phyloP scores from a whole-genome alignment of 176 grass and related monocot species.

The Phoenix dactylifera region DNA sequence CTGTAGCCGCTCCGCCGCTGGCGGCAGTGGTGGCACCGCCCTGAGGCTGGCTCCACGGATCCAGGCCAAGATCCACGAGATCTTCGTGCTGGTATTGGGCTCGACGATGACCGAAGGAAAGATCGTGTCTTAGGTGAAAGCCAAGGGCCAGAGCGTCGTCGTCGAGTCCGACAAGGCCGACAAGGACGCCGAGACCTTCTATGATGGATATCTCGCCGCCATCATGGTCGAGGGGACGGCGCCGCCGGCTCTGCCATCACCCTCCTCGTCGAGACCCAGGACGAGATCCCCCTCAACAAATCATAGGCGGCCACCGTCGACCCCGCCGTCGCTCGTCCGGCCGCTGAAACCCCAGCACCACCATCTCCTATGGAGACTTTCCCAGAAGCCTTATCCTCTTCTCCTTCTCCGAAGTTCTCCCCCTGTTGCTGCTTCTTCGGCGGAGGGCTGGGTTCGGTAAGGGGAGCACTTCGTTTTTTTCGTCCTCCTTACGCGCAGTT shows the following conservation, averaged over 20 bases:
- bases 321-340: neutral
- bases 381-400: neutral
- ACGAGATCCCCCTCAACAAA: neutral
- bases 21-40: too few species aligned
- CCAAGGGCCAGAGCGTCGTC: constrained; percentile 93
- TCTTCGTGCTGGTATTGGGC: neutral
- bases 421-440: neutral
- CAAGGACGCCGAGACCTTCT: neutral
- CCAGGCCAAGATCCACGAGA: neutral
- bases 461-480: too few species aligned
- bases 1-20: too few species aligned
- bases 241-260: constrained; percentile 31
- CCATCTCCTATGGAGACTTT: neutral
- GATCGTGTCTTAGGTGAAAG: constrained; percentile 10
- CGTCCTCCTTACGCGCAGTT: too few species aligned
- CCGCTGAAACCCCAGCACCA: neutral
- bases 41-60: too few species aligned
- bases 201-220: neutral
- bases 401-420: neutral
- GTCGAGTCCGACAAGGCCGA: constrained; percentile 99
- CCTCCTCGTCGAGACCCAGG: constrained; percentile 23
- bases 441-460: too few species aligned
- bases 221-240: constrained; percentile 22
- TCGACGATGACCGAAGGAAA: neutral
- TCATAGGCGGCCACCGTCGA: too few species aligned